Evolutionary conservation across 495 filamentous ascomycete species (phyloP), one percentile per base, ranked within the genome.

Genomic region (Aspergillus leporis): DNA sequence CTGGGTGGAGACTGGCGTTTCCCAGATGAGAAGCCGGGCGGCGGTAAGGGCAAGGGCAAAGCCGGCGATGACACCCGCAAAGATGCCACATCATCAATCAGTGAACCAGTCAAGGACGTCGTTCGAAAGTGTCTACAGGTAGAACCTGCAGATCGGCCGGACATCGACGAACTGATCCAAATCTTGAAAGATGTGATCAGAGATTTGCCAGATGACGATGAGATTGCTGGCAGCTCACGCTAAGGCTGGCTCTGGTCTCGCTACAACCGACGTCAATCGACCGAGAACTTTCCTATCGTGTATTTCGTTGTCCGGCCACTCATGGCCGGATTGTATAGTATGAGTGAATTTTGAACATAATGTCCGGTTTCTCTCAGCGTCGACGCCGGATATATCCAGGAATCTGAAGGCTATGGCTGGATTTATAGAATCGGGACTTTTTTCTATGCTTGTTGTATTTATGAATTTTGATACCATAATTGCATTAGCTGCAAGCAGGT

Each of bases 1-100:
- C 76, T 96, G 2, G 89, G 90, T 58, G 92, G 92, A 4, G 92
- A 97, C 71, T 97, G 92, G 92, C 78, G 92, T 55, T 97, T 97
- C 74, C 92, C 92, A 0, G 92, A 96, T 60, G 92, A 97, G 51
- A 78, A 81, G 72, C 82, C 70, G 63, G 77, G 68, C 60, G 72
- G 80, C 60, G 78, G 78, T 53, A 90, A 84, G 73, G 82, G 70
- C 50, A 86, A 82, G 72, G 76, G 71, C 13, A 76, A 80, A 34
- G 76, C 74, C 16, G 72, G 54, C 36, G 66, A 68, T 25, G 65
- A 66, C 12, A 57, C 66, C 5, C 72, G 69, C 21, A 71, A 69
- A 31, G 70, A 69, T 30, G 67, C 61, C 23, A 69, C 61, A 13
- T 57, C 54, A 28, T 61, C 68, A 10, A 90, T 96, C 58, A 91